Evolutionary conservation across 352 stramenopile genomes (phyloP), one percentile per base, ranked within the genome.

Genomic region (Globisporangium recalcitrans): DNA sequence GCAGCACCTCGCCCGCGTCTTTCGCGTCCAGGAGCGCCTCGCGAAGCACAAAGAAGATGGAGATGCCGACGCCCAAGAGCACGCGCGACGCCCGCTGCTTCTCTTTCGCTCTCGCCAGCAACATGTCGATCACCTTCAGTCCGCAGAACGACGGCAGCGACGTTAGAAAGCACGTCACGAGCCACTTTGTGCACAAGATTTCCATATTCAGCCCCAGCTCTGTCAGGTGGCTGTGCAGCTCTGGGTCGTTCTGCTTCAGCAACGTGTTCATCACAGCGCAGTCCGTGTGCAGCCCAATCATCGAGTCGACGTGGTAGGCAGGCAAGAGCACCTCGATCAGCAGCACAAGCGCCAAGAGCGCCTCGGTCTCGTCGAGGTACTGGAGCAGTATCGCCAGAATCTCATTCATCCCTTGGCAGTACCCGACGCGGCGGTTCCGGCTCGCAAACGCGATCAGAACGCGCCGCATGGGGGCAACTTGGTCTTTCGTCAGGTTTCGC

Each of bases 401-500:
- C 64, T 94, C 85, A 56, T 94, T 94, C 85, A 94, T 94, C 11
- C 85, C 85, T 63, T 94, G 85, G 34, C 85, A 94, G 55, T 94
- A 94, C 0, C 85, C 85, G 34, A 94, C 82, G 1, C 81, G 75
- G 7, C 82, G 82, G 63, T 91, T 91, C 29, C 82, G 79, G 52
- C 71, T 73, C 1, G 85, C 85, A 76, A 94, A 94, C 11, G 81
- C 77, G 22, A 78, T 79, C 10, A 94, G 74, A 16, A 91, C 81
- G 47, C 79, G 74, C 7, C 81, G 70, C 78, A 94, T 90, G 11
- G 75, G 68, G 26, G 68, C 62, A 6, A 76, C 68, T 68, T 89
- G 77, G 31, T 81, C 75, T 8, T 79, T 68, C 21, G 74, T 64
- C 14, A 91, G 63, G 57, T 85, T 85, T 3, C 79, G 68, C 16